A percentile compares a stretch with the other conserved stretches of the same genome.
These are phyloP conservation scores for Exophiala aquamarina DNA, from an alignment of 2,329 filamentous ascomycete genomes.

Conservation along the genomic window DNA sequence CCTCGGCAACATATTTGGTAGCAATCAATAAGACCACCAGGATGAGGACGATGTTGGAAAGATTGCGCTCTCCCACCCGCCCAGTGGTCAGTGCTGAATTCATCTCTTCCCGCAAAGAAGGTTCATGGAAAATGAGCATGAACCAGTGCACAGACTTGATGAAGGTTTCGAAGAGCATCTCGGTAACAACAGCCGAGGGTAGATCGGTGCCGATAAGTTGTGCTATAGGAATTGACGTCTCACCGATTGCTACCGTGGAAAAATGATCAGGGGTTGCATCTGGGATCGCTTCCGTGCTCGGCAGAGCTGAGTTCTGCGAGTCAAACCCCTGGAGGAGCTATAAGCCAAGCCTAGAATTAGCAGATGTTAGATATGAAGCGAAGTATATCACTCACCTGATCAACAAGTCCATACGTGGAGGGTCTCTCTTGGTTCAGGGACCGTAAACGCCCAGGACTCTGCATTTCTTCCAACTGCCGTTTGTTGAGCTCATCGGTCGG, in stretches of 20 bases:
- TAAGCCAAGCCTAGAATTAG: background rate
- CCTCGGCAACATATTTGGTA: slow-evolving; percentile 37
- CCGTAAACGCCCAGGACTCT: no score
- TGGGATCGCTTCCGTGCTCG: background rate
- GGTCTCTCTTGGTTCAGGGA: background rate
- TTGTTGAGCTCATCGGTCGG: background rate
- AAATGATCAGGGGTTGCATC: slow-evolving; percentile 6
- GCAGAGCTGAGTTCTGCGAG: background rate
- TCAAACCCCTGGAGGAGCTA: slow-evolving; percentile 10
- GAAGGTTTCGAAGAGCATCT: slow-evolving; percentile 40
- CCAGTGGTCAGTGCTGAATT: slow-evolving; percentile 36
- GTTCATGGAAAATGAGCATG: slow-evolving; percentile 44
- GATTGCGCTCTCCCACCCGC: slow-evolving; percentile 34
- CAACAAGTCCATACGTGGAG: slow-evolving; percentile 2
- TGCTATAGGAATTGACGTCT: slow-evolving; percentile 26
- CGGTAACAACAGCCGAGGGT: slow-evolving; percentile 30
- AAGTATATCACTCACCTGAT: slow-evolving; percentile 2
- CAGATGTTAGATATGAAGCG: background rate
- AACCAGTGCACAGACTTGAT: slow-evolving; percentile 47
- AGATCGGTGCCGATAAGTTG: slow-evolving; percentile 31
- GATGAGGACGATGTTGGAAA: slow-evolving; percentile 38
- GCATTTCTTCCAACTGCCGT: background rate
- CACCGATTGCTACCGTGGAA: background rate
- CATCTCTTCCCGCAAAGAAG: slow-evolving; percentile 35
- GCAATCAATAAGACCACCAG: slow-evolving; percentile 39